Evolutionary conservation across 441 rosid species (phyloP), one percentile per base, ranked within the genome.

Genomic region (Melastoma candidum): DNA sequence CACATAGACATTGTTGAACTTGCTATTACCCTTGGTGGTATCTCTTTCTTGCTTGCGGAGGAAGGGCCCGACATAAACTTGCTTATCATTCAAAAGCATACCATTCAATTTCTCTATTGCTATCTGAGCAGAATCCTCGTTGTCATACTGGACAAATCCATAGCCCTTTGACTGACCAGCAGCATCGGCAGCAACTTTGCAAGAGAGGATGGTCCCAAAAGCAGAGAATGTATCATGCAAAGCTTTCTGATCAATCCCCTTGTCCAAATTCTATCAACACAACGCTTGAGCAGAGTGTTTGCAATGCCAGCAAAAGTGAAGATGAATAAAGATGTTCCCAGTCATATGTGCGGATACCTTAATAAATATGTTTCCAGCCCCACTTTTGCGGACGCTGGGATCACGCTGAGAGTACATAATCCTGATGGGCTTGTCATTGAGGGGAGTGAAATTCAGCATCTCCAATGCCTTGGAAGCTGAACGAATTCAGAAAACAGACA

Each of bases 11-110:
- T 85, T 88, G 69, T 82, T 85, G 72, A 89, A 85, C 56, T 58
- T 80, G 11, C 71, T 57, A 51, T 70, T 73, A 66, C 58, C 78
- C 39, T 53, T 29, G 44, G 63, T 61, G 49, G 78, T 63, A 1
- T 89, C 97, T 68, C 95, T 79, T 65, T 83, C 93, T 68, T 89
- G 90, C 65, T 77, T 89, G 67, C 84, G 81, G 53, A 85, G 80
- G 68, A 89, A 89, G 9, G 82, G 93, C 14, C 93, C 95, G 1
- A 88, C 97, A 59, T 68, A 85, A 56, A 89, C 95, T 80, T 80
- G 90, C 71, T 86, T 86, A 57, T 85, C 97, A 61, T 83, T 89
- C 65, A 84, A 26, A 36, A 89, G 67, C 95, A 89, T 89, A 10
- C 93, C 95, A 67, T 85, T 86, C 72, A 89, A 55, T 54, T 80